Evolutionary conservation across 345 rosid species (phyloP).

Genomic region (thale cress (Arabidopsis thaliana)): DNA sequence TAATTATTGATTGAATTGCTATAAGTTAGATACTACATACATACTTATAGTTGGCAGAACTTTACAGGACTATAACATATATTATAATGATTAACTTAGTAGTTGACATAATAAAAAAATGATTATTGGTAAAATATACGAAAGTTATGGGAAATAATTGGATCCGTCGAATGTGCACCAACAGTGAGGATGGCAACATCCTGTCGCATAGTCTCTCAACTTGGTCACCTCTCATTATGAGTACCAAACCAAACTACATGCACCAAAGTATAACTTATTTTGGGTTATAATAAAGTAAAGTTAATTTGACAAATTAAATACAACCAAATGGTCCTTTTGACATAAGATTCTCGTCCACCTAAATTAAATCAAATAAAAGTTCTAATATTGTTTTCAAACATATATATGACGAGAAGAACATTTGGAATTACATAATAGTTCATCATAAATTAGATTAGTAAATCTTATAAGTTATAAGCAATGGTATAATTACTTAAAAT

Average conservation of each 20-base stretch:
- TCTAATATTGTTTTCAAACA: not conserved
- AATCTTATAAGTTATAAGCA: not conserved
- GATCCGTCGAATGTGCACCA: conserved; percentile 37
- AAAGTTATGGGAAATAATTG: not conserved
- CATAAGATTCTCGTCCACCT: no score
- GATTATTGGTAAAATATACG: conserved; percentile 24
- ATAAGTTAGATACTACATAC: no score
- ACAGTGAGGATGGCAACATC: conserved; percentile 39
- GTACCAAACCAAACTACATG: not conserved
- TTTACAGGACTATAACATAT: conserved; percentile 3
- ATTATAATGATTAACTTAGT: conserved; percentile 13
- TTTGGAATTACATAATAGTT: not conserved
- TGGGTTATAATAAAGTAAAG: not conserved
- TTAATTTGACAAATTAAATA: not conserved
- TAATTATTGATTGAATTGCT: no score
- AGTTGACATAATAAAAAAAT: conserved; percentile 18
- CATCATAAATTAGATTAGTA: not conserved
- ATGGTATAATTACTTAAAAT: not conserved
- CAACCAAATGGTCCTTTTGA: not conserved
- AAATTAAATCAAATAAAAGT: no score
- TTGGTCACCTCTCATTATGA: conserved; percentile 22
- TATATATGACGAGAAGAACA: not conserved
- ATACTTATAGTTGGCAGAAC: not conserved
- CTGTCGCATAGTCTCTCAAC: not conserved
- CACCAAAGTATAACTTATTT: not conserved